Evolutionary conservation across 768 basidiomycete genomes (phyloP).

Genomic region (Porpolomopsis calyptriformis): DNA sequence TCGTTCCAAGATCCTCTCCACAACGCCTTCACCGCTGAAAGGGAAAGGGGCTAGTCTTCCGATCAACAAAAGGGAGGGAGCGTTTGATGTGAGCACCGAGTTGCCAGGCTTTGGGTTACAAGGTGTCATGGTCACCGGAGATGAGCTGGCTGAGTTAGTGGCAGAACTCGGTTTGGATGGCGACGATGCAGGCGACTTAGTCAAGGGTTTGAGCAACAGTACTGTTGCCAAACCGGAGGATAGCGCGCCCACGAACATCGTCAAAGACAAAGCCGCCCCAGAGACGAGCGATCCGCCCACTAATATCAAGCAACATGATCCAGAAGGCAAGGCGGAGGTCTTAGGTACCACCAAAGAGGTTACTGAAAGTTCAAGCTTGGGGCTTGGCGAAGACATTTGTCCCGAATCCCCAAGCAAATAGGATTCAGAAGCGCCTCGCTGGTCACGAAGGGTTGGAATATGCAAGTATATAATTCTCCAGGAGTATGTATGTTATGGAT

Average conservation of each 20-base stretch:
- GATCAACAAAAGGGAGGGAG: conserved; percentile 44
- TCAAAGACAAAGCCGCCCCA: conserved; percentile 4
- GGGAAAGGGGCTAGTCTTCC: conserved; percentile 27
- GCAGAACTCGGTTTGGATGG: conserved; percentile 67
- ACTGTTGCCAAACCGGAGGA: conserved; percentile 11
- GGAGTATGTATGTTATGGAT: no score
- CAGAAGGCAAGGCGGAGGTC: neutral
- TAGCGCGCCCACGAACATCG: conserved; percentile 10
- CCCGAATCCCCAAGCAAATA: no score
- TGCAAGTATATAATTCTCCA: no score
- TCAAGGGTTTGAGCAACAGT: conserved; percentile 44
- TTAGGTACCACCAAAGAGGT: no score
- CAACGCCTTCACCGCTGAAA: conserved; percentile 30
- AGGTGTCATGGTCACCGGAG: conserved; percentile 67
- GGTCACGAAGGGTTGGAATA: no score
- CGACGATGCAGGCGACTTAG: conserved; percentile 67
- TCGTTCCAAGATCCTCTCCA: conserved; percentile 43
- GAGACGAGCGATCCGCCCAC: neutral
- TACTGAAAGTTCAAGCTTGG: no score
- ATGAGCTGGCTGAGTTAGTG: conserved; percentile 61
- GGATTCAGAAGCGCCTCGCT: no score
- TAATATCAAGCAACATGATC: neutral
- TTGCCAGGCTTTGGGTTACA: conserved; percentile 63
- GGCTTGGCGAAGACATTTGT: no score
- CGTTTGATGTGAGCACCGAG: conserved; percentile 58